These are phyloP conservation scores for Millerago galiae DNA, from an alignment of 805 yeast species.

Conservation along the genomic window DNA sequence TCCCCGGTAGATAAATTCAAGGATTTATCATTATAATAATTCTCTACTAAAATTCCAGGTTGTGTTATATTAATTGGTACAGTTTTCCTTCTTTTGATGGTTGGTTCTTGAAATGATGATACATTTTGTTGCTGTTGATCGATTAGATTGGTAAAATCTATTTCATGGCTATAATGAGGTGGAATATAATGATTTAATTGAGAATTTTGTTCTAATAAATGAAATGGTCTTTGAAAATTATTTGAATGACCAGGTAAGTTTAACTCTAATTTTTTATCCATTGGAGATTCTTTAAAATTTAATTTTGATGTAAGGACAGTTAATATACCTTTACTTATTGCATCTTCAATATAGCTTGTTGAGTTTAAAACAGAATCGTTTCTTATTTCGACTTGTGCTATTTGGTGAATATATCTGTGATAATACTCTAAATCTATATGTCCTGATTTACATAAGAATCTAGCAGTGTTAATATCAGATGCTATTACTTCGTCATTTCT, in stretches of 20 bases:
- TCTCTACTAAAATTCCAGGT: constrained; percentile 9
- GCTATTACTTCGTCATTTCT: constrained; percentile 12
- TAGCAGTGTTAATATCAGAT: constrained; percentile 15
- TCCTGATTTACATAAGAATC: constrained; percentile 19
- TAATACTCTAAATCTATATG: constrained; percentile 23
- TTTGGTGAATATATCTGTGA: constrained; percentile 19
- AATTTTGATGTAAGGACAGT: constrained; percentile 9
- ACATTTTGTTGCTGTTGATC: constrained; percentile 1
- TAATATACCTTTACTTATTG: constrained; percentile 19
- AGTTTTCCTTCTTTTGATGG: not conserved
- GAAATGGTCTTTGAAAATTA: constrained; percentile 3
- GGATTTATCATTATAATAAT: not conserved
- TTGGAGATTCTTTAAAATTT: constrained; percentile 10
- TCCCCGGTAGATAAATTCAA: constrained; percentile 14
- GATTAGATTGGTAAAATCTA: constrained; percentile 7
- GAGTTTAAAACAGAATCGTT: constrained; percentile 16
- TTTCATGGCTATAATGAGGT: not conserved
- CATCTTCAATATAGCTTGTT: constrained; percentile 20
- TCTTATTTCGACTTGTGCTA: constrained; percentile 7
- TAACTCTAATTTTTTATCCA: constrained; percentile 5
- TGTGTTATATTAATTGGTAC: constrained; percentile 8
- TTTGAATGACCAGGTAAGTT: constrained; percentile 2
- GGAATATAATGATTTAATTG: not conserved
- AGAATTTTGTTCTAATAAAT: constrained; percentile 6
- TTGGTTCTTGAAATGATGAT: constrained; percentile 1